phyloP scores from a whole-genome alignment of 768 basidiomycete species.

The Austroboletus eburneus region DNA sequence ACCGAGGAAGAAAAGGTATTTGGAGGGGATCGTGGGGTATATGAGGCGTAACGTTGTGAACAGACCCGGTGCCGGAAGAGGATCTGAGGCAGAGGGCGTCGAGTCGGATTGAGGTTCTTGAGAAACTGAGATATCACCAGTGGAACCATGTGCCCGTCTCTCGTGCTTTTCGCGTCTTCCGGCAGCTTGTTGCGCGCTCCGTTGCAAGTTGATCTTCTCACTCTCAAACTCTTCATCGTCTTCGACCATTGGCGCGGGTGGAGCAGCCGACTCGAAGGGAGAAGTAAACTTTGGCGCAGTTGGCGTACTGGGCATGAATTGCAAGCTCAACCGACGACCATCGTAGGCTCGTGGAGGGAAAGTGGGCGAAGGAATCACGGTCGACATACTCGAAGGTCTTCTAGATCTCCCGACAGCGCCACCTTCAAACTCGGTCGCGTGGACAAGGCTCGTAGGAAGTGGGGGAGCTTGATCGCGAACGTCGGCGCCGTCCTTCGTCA shows the following conservation, averaged over 20 bases:
- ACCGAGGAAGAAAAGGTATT: constrained; percentile 65
- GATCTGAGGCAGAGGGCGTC: background rate
- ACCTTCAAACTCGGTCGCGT: constrained; percentile 17
- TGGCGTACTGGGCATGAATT: constrained; percentile 66
- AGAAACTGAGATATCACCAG: constrained; percentile 5
- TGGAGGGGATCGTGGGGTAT: constrained; percentile 72
- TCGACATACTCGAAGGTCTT: constrained; percentile 33
- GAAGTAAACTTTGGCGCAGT: constrained; percentile 40
- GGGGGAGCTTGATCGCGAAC: constrained; percentile 9
- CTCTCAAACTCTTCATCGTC: constrained; percentile 40
- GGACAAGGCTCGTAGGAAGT: constrained; percentile 14
- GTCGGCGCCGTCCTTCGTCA: constrained; percentile 36
- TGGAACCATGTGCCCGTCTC: constrained; percentile 9
- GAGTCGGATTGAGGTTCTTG: constrained; percentile 1
- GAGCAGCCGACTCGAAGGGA: constrained; percentile 11
- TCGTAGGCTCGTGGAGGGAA: constrained; percentile 29
- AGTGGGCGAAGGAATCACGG: constrained; percentile 33
- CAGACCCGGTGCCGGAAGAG: constrained; percentile 17
- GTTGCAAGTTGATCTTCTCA: constrained; percentile 42
- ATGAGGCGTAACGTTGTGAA: constrained; percentile 45
- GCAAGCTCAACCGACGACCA: constrained; percentile 47
- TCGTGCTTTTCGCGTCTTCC: constrained; percentile 32
- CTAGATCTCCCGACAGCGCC: constrained; percentile 18
- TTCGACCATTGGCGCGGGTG: constrained; percentile 23
- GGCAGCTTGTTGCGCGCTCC: constrained; percentile 37